Percentiles rank a stretch among this genome's conserved stretches.
Evolutionary conservation across 169 alveolate genomes (phyloP).

Genomic region (Cryptosporidium baileyi): DNA sequence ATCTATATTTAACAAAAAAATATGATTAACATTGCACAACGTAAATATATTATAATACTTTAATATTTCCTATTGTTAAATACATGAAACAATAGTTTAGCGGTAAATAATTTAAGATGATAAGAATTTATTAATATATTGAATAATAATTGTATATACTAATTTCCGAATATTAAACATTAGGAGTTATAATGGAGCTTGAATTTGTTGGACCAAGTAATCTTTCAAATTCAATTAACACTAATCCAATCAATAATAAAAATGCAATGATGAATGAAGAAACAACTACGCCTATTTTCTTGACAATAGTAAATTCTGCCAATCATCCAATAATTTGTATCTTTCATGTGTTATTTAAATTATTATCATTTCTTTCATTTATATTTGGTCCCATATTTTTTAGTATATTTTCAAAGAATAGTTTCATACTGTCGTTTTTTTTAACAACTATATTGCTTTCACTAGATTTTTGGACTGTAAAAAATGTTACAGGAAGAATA

Average conservation of each 20-base stretch:
- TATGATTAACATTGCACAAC: background rate
- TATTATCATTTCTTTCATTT: slow-evolving; percentile 75
- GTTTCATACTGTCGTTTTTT: slow-evolving; percentile 77
- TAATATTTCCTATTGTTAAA: too few relatives aligned
- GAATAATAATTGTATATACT: background rate
- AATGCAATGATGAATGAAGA: slow-evolving; percentile 65
- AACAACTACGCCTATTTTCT: slow-evolving; percentile 11
- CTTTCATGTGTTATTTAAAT: slow-evolving; percentile 77
- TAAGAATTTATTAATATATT: background rate
- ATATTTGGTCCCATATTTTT: slow-evolving; percentile 75
- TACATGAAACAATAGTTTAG: background rate
- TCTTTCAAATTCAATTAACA: background rate
- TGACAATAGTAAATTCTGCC: slow-evolving; percentile 73
- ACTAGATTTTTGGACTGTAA: slow-evolving; percentile 84
- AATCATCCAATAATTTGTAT: slow-evolving; percentile 79
- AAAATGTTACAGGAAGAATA: slow-evolving; percentile 84
- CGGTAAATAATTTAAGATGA: background rate
- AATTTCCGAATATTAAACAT: background rate
- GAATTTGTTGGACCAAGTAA: slow-evolving; percentile 57
- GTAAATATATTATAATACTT: background rate
- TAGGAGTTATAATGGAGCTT: slow-evolving; percentile 41
- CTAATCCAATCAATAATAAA: background rate
- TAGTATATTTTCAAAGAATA: slow-evolving; percentile 25
- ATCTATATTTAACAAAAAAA: background rate
- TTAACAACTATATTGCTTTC: slow-evolving; percentile 75